Conservation (phyloP, 2,329 filamentous ascomycete genomes). For the Phialocephala sp. region DNA sequence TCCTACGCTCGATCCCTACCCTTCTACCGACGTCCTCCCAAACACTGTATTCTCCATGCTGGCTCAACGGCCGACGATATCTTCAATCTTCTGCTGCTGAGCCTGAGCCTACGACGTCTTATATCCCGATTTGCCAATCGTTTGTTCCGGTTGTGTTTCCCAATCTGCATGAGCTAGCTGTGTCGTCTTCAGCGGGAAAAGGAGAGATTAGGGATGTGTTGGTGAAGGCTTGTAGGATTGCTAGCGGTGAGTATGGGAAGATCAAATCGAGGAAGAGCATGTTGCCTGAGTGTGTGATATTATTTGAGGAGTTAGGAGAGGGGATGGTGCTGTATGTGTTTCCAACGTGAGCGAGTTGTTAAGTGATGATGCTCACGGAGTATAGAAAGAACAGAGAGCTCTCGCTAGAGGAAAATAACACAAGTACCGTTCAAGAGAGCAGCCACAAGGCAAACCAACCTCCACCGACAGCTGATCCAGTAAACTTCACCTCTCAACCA, state of each 20-base stretch:
- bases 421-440: not conserved
- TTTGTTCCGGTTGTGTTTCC: constrained; percentile 32
- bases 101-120: not conserved
- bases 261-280: constrained; percentile 25
- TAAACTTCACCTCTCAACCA: constrained; percentile 2
- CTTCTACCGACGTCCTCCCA: not conserved
- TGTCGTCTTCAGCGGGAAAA: not conserved
- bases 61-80: constrained; percentile 35
- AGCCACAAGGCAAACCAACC: not conserved
- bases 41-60: constrained; percentile 33
- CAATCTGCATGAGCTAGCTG: constrained; percentile 7
- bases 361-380: not conserved
- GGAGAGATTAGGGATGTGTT: constrained; percentile 21
- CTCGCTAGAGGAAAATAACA: not conserved
- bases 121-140: constrained; percentile 31
- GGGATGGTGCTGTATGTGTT: constrained; percentile 20
- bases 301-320: constrained; percentile 28
- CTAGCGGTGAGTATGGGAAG: constrained; percentile 22
- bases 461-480: constrained; percentile 22
- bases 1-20: constrained; percentile 15
- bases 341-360: too few species aligned
- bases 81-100: constrained; percentile 12
- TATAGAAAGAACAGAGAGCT: not conserved
- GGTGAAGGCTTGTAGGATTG: constrained; percentile 14
- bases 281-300: constrained; percentile 20